phyloP scores from a whole-genome alignment of 306 rosid genomes.

The Medicago ruthenica region DNA sequence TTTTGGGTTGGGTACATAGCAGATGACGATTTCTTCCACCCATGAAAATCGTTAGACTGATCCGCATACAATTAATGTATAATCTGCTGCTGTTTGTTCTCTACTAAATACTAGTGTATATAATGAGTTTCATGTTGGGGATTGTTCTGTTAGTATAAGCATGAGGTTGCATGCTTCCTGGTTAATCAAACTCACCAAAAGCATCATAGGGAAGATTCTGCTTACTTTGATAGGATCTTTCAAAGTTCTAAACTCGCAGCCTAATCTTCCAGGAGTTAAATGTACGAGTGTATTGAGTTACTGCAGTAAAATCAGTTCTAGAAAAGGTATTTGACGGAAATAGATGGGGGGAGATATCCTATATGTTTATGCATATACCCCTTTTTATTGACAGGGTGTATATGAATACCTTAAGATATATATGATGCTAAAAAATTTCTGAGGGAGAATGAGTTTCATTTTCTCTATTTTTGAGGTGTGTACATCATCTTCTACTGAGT shows the following conservation, averaged over 20 bases:
- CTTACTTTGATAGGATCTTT: background rate
- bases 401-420: background rate
- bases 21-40: background rate
- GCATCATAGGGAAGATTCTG: background rate
- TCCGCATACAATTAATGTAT: background rate
- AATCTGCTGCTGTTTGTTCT: background rate
- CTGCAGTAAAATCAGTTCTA: background rate
- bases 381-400: background rate
- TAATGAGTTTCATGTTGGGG: background rate
- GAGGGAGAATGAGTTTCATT: background rate
- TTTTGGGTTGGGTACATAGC: background rate
- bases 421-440: background rate
- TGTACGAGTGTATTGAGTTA: background rate
- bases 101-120: background rate
- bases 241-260: constrained; percentile 1
- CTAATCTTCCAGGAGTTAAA: background rate
- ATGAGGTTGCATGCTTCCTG: background rate
- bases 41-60: background rate
- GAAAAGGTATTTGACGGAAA: background rate
- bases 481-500: background rate
- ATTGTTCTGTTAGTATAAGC: constrained; percentile 1
- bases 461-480: background rate
- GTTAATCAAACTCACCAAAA: background rate
- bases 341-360: background rate
- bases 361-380: background rate